phyloP scores from a whole-genome alignment of 495 filamentous ascomycete genomes.

The Talaromyces trachyspermus region DNA sequence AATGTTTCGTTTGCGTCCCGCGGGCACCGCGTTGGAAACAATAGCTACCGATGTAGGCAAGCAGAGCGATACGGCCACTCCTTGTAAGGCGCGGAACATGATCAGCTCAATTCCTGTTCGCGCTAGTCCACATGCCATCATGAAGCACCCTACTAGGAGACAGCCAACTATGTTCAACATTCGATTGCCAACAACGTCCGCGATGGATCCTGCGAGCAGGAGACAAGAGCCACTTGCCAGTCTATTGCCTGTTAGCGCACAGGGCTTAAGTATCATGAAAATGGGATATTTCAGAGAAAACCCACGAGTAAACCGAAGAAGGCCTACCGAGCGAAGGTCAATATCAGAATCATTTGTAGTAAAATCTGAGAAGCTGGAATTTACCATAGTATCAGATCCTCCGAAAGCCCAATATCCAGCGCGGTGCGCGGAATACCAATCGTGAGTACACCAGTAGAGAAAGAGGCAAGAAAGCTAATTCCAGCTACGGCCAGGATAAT shows the following conservation, averaged over 20 bases:
- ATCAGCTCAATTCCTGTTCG: slow-evolving; percentile 41
- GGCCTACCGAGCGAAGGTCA: not conserved
- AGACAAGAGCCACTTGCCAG: slow-evolving; percentile 43
- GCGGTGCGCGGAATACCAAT: slow-evolving; percentile 43
- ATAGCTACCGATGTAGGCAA: slow-evolving; percentile 45
- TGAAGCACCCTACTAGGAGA: slow-evolving; percentile 34
- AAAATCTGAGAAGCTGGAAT: slow-evolving; percentile 20
- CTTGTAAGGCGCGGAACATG: slow-evolving; percentile 42
- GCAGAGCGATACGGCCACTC: slow-evolving; percentile 41
- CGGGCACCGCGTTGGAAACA: slow-evolving; percentile 33
- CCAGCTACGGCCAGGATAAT: slow-evolving; percentile 21
- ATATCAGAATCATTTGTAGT: not conserved
- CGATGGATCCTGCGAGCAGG: slow-evolving; percentile 42
- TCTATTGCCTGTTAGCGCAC: slow-evolving; percentile 22
- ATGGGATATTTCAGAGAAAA: not conserved
- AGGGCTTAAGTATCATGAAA: not conserved
- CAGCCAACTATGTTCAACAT: slow-evolving; percentile 38
- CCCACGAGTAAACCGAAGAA: slow-evolving; percentile 6
- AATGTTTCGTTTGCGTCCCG: slow-evolving; percentile 40
- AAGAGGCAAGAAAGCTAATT: slow-evolving; percentile 29
- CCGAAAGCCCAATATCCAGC: slow-evolving; percentile 25
- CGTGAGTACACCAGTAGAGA: slow-evolving; percentile 35
- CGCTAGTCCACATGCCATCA: slow-evolving; percentile 39
- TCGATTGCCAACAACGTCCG: slow-evolving; percentile 42
- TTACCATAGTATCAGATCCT: slow-evolving; percentile 39